Base-by-base conservation (phyloP, 148 eudicot species). In the Salicornia ramosissima region DNA sequence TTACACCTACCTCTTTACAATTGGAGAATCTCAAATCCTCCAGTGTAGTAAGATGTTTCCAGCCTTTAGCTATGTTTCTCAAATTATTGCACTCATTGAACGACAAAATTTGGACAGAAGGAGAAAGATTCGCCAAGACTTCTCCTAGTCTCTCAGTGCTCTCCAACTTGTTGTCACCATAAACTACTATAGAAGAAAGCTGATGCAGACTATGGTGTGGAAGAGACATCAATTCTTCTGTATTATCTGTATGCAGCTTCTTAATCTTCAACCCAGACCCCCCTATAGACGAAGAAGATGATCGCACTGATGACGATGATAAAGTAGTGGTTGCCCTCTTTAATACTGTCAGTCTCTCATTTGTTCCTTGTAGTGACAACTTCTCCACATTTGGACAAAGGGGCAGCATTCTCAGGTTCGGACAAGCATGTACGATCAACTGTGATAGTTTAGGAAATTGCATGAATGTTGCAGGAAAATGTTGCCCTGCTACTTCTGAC, bases 41-140 rank as follows among this genome's bases (percentile, higher is more conserved):
- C 16, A 78, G 9, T 6, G 25, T 1, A 21, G 74, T 69, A 49
- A 74, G 81, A 60, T 73, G 71, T 54, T 69, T 53, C 25, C 72
- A 3, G 6, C 53, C 68, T 33, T 53, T 65, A 18, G 69, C 46
- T 15, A 72, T 21, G 36, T 64, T 52, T 45, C 45, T 68, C 16
- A 60, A 42, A 0, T 10, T 22, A 1, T 36, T 9, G 28, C 72
- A 68, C 11, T 34, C 0, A 18, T 2, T 13, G 42, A 74, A 31
- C 0, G 25, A 0, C 24, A 49, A 49, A 18, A 6, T 9, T 5
- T 2, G 24, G 3, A 40, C 19, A 28, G 55, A 57, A 21, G 46
- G 30, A 24, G 5, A 22, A 3, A 64, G 53, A 40, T 21, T 22
- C 42, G 2, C 30, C n/a, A 64, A 72, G 63, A 53, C 45, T 6